phyloP scores from a whole-genome alignment of 352 stramenopile genomes.

The Pythium phragmiticola region DNA sequence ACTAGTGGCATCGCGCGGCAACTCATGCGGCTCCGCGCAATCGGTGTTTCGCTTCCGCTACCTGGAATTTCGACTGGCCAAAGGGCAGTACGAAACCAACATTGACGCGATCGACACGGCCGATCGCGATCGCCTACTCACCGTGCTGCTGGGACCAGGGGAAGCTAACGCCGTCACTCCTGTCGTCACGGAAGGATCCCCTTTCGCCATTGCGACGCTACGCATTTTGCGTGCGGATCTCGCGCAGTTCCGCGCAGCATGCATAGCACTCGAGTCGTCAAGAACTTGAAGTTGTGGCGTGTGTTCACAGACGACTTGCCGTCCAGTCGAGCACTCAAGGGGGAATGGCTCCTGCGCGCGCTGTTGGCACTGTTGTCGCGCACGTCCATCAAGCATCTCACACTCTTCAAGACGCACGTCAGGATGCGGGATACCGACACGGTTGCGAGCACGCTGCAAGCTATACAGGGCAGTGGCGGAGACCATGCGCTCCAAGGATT shows the following conservation, averaged over 20 bases:
- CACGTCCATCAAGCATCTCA: slow-evolving; percentile 23
- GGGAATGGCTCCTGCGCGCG: slow-evolving; percentile 9
- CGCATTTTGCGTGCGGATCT: slow-evolving; percentile 8
- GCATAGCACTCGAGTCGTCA: slow-evolving; percentile 13
- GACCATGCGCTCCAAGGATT: slow-evolving; percentile 7
- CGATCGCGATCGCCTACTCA: neutral
- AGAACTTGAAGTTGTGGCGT: slow-evolving; percentile 15
- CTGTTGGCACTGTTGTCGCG: neutral
- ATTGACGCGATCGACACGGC: neutral
- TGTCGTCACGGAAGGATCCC: neutral
- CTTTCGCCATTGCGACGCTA: slow-evolving; percentile 7
- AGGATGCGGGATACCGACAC: neutral
- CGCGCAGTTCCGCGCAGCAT: slow-evolving; percentile 9
- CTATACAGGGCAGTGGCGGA: neutral
- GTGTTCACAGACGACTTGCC: slow-evolving; percentile 17
- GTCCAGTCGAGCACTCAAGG: slow-evolving; percentile 1
- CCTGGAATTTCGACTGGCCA: too few relatives aligned
- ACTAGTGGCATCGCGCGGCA: slow-evolving; percentile 10
- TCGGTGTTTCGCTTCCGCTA: neutral
- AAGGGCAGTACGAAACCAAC: too few relatives aligned
- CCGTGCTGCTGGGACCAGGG: neutral
- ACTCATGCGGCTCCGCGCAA: slow-evolving; percentile 6
- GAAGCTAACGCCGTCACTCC: too few relatives aligned
- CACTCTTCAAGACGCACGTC: slow-evolving; percentile 14
- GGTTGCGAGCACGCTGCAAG: neutral